Conservation (phyloP, 164 flowering plant species). For the Litsea cubeba region DNA sequence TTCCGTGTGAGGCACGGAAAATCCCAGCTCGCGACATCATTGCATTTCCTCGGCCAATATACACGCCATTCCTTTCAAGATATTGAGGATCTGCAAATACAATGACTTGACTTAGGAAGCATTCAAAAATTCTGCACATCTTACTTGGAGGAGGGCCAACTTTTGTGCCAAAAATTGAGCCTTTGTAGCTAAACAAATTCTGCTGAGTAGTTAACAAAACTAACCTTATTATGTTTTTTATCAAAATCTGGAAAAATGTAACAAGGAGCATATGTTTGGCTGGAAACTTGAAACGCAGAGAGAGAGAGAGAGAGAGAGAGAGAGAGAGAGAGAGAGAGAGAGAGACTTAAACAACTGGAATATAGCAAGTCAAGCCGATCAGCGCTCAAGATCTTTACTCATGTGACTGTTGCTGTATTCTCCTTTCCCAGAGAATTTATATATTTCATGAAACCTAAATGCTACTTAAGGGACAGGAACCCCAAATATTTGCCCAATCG, state of each 20-base stretch:
- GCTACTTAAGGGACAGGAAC: background rate
- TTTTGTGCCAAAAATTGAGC: too few species aligned
- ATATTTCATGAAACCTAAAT: too few species aligned
- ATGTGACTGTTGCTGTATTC: background rate
- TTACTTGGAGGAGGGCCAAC: too few species aligned
- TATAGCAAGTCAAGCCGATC: background rate
- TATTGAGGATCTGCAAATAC: constrained; percentile 62
- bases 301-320: too few species aligned
- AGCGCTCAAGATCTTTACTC: background rate
- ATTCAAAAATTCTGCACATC: too few species aligned
- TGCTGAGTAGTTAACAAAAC: background rate
- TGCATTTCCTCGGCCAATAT: constrained; percentile 86
- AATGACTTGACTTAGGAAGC: too few species aligned
- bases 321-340: too few species aligned
- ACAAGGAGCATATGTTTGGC: background rate
- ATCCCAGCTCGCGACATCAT: constrained; percentile 89
- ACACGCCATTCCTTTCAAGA: constrained; percentile 66
- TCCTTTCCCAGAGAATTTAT: background rate
- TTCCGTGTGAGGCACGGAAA: constrained; percentile 64
- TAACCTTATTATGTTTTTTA: too few species aligned
- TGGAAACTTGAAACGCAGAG: background rate
- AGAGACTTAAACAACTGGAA: background rate
- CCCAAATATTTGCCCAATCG: background rate
- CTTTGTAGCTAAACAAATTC: too few species aligned
- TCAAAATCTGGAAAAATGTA: too few species aligned